Percentiles rank a stretch among this genome's conserved stretches.
phyloP scores from a whole-genome alignment of 2,329 filamentous ascomycete genomes.

The Periconia sp. region DNA sequence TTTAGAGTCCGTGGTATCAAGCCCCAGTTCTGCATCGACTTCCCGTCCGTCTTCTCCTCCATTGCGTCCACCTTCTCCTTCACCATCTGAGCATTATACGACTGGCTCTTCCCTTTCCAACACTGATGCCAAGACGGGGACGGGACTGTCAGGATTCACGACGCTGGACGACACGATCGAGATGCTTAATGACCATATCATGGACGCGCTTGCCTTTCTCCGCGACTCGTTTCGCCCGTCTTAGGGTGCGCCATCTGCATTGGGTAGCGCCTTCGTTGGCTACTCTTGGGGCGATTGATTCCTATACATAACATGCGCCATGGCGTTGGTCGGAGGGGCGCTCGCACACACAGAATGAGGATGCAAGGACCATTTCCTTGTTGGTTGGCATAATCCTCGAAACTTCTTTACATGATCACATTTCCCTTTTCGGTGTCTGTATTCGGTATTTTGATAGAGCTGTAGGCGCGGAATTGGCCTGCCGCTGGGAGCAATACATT shows the following conservation, averaged over 20 bases:
- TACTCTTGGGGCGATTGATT: conserved; percentile 4
- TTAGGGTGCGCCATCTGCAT: conserved; percentile 10
- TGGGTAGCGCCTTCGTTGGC: no score
- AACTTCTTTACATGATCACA: conserved; percentile 30
- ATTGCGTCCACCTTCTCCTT: conserved; percentile 1
- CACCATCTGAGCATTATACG: no score
- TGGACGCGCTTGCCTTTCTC: conserved; percentile 29
- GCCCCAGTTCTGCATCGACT: background rate
- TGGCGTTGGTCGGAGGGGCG: conserved; percentile 24
- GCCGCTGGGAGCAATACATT: conserved; percentile 18
- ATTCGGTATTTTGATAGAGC: conserved; percentile 40
- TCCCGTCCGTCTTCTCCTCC: conserved; percentile 4
- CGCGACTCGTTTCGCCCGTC: conserved; percentile 15
- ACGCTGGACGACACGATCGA: conserved; percentile 49
- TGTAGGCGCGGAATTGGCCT: conserved; percentile 8
- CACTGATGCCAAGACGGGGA: conserved; percentile 15
- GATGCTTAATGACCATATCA: conserved; percentile 47
- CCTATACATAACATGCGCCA: conserved; percentile 29
- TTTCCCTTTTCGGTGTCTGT: conserved; percentile 37
- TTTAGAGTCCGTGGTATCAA: conserved; percentile 20
- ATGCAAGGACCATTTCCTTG: no score
- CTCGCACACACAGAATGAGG: conserved; percentile 21
- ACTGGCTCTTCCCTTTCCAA: conserved; percentile 8
- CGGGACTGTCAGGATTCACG: conserved; percentile 42
- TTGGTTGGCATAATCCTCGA: conserved; percentile 16